phyloP scores from a whole-genome alignment of 352 stramenopile species.

The Phytophthora foliorum region DNA sequence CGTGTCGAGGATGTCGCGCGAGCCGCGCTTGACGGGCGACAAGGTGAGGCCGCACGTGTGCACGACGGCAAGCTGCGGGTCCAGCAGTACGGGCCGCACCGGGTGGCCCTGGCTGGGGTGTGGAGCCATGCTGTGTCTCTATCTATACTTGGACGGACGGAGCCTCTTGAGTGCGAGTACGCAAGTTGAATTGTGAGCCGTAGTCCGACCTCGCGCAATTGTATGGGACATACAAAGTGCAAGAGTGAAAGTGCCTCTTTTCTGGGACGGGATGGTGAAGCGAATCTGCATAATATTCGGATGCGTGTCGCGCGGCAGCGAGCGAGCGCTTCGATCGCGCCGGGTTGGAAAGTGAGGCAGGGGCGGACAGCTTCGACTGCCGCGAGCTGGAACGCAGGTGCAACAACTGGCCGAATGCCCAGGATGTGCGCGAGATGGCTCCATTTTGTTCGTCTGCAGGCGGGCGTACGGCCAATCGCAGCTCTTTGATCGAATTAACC shows the following conservation, averaged over 20 bases:
- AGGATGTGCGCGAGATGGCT: constrained; percentile 1
- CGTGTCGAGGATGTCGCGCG: constrained; percentile 62
- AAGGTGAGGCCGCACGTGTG: constrained; percentile 53
- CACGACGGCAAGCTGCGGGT: constrained; percentile 34
- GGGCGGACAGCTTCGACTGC: neutral
- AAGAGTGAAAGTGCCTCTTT: neutral
- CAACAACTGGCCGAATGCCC: neutral
- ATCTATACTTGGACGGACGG: neutral
- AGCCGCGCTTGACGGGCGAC: constrained; percentile 49
- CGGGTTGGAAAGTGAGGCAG: neutral
- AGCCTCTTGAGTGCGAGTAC: neutral
- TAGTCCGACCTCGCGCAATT: constrained; percentile 29
- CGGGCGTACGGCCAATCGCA: constrained; percentile 2
- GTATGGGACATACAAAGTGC: constrained; percentile 13
- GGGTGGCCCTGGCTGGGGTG: constrained; percentile 8
- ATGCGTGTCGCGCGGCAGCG: neutral
- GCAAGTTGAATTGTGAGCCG: constrained; percentile 32
- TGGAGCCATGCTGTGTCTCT: constrained; percentile 22
- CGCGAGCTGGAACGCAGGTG: neutral
- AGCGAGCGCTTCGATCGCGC: neutral
- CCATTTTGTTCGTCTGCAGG: neutral
- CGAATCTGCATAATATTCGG: constrained; percentile 18
- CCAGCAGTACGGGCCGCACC: constrained; percentile 21
- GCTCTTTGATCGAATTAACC: neutral
- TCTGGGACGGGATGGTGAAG: constrained; percentile 6